Conservation (phyloP, 164 flowering plant species). For the Tetracentron sinense region DNA sequence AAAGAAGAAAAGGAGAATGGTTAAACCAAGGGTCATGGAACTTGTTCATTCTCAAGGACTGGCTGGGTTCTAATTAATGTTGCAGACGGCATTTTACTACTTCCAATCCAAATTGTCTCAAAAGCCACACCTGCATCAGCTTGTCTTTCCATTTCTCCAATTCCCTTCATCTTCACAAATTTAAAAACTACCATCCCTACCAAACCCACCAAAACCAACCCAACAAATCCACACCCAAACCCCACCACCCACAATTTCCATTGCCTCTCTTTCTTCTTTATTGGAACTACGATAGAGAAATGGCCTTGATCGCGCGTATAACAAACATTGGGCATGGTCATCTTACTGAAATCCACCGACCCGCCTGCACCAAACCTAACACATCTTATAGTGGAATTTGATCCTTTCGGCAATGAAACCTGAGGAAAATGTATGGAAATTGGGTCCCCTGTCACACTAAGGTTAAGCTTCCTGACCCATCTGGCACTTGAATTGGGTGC, state of each 20-base stretch:
- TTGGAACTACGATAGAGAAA: conserved; percentile 39
- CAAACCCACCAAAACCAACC: conserved; percentile 31
- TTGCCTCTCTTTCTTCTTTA: conserved; percentile 17
- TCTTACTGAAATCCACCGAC: conserved; percentile 25
- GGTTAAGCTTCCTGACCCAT: conserved; percentile 19
- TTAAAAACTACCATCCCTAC: conserved; percentile 18
- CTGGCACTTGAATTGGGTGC: conserved; percentile 28
- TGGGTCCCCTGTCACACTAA: conserved; percentile 23
- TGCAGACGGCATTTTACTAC: conserved; percentile 68
- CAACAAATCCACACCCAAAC: conserved; percentile 33
- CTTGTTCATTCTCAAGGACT: conserved; percentile 38
- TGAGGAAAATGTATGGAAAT: conserved; percentile 35
- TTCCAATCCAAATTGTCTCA: conserved; percentile 47
- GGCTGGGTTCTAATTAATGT: conserved; percentile 58
- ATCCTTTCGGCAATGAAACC: not conserved
- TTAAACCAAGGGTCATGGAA: conserved; percentile 28
- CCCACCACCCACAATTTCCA: conserved; percentile 45
- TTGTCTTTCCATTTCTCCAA: conserved; percentile 44
- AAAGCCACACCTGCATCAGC: conserved; percentile 50
- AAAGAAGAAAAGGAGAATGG: not conserved
- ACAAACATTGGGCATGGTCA: conserved; percentile 31
- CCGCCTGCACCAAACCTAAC: conserved; percentile 43
- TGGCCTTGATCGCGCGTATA: conserved; percentile 33
- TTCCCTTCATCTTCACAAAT: conserved; percentile 31
- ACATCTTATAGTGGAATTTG: conserved; percentile 30